These are phyloP conservation scores for Euphorbia corollata DNA, from an alignment of 441 rosid species.

Conservation along the genomic window DNA sequence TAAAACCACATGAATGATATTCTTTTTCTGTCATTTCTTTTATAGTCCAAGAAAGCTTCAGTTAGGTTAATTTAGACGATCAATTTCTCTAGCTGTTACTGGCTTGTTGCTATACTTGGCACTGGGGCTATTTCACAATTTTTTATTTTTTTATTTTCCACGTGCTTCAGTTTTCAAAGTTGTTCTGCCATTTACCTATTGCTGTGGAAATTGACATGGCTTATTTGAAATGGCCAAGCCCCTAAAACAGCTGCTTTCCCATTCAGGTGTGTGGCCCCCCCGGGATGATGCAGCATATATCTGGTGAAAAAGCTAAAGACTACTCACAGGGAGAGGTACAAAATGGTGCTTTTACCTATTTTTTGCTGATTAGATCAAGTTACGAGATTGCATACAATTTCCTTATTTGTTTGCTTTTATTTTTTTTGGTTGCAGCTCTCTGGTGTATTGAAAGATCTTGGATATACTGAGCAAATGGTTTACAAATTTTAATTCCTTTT, in stretches of 20 bases:
- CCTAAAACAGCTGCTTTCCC: constrained; percentile 8
- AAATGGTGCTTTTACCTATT: background rate
- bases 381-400: background rate
- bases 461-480: constrained; percentile 86
- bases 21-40: background rate
- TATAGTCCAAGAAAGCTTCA: background rate
- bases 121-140: background rate
- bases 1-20: background rate
- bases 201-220: background rate
- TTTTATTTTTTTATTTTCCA: background rate
- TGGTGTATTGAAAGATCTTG: constrained; percentile 79
- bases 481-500: constrained; percentile 60
- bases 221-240: background rate
- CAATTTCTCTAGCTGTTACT: background rate
- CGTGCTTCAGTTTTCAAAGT: background rate
- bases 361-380: background rate
- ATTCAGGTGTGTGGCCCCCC: constrained; percentile 94
- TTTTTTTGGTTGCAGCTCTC: constrained; percentile 47
- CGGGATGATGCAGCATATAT: constrained; percentile 93
- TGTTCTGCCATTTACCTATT: background rate
- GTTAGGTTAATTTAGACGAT: background rate
- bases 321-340: constrained; percentile 87
- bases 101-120: too few relatives aligned
- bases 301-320: constrained; percentile 89
- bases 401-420: background rate